Conservation (phyloP, 1,284 basidiomycete species). For the Ustilago bromivora region DNA sequence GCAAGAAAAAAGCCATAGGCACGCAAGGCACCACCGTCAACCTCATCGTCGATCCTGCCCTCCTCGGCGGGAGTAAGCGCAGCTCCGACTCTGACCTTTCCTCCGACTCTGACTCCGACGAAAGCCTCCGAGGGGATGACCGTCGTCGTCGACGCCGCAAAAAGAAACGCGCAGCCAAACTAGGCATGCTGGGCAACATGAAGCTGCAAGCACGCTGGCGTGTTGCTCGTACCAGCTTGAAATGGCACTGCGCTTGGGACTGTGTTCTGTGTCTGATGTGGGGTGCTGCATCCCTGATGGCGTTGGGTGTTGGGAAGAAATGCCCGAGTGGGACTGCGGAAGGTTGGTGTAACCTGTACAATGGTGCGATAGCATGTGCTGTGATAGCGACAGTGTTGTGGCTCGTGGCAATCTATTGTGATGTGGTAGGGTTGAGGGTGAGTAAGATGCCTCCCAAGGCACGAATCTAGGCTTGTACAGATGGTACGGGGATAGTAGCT, state of each 20-base stretch:
- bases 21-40: constrained; percentile 54
- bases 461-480: constrained; percentile 14
- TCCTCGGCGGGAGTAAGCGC: constrained; percentile 32
- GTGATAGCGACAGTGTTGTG: constrained; percentile 32
- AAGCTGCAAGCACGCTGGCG: constrained; percentile 49
- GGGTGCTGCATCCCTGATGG: constrained; percentile 46
- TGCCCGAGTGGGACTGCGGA: constrained; percentile 39
- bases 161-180: constrained; percentile 33
- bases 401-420: constrained; percentile 49
- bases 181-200: constrained; percentile 49
- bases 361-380: constrained; percentile 55
- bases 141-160: constrained; percentile 29
- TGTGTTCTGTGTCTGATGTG: constrained; percentile 48
- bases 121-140: constrained; percentile 28
- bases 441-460: constrained; percentile 35
- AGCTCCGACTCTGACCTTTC: not conserved
- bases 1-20: constrained; percentile 36
- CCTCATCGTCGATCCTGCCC: constrained; percentile 57
- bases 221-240: constrained; percentile 41
- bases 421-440: constrained; percentile 35
- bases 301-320: constrained; percentile 44
- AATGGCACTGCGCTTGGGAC: constrained; percentile 54
- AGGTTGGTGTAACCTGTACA: constrained; percentile 61
- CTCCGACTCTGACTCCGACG: constrained; percentile 35
- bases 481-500: not conserved